Evolutionary conservation across 2,329 filamentous ascomycete genomes (phyloP).

Genomic region (Colletotrichum euphorbiae): DNA sequence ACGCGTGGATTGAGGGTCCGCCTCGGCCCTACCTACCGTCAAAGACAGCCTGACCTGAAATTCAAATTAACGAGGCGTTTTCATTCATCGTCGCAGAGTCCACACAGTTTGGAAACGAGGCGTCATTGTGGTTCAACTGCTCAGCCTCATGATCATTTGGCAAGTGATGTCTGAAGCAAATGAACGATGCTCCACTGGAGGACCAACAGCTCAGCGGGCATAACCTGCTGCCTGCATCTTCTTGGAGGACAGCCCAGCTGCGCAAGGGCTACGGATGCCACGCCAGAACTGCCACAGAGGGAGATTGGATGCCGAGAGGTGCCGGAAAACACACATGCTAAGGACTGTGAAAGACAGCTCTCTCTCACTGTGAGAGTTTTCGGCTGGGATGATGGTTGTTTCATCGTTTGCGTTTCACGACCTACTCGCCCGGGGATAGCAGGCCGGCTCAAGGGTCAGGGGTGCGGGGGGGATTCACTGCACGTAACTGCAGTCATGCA

Average conservation of each 20-base stretch:
- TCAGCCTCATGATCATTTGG: conserved; percentile 7
- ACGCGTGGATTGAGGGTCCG: background rate
- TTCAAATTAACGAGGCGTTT: conserved; percentile 6
- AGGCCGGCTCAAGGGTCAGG: background rate
- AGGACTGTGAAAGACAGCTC: background rate
- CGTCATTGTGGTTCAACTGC: conserved; percentile 6
- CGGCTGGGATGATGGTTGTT: conserved; percentile 24
- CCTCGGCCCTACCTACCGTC: conserved; percentile 2
- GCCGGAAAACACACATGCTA: background rate
- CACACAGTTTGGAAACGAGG: background rate
- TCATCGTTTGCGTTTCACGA: conserved; percentile 25
- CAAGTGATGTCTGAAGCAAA: conserved; percentile 7
- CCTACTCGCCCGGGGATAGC: background rate
- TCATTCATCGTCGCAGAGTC: background rate
- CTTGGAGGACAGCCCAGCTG: background rate
- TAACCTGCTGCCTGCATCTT: conserved; percentile 15
- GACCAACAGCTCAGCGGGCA: conserved; percentile 1
- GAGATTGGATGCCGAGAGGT: conserved; percentile 18
- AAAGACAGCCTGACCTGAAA: conserved; percentile 18
- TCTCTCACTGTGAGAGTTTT: background rate
- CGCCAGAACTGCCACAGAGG: background rate
- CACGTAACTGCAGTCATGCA: background rate
- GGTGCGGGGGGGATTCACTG: too few relatives aligned
- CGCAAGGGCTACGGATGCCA: background rate
- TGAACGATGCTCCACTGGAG: conserved; percentile 8